Conservation (phyloP, 805 yeast species). For the Wickerhamiella musiphila region DNA sequence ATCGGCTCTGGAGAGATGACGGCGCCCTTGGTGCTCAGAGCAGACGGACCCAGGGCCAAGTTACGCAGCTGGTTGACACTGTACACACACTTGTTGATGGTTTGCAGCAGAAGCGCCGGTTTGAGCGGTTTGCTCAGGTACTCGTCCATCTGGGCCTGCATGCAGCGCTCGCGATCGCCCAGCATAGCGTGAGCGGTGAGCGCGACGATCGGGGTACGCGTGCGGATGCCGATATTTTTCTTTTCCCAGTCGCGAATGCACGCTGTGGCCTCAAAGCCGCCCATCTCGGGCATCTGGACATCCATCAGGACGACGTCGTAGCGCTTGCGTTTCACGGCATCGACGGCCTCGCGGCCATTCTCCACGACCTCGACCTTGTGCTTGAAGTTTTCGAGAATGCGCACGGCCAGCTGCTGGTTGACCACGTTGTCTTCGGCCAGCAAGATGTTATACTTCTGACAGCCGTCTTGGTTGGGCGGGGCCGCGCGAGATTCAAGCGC, state of each 20-base stretch:
- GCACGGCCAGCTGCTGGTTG: conserved; percentile 72
- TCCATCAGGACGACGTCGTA: conserved; percentile 83
- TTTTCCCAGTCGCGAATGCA: conserved; percentile 78
- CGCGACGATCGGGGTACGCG: conserved; percentile 76
- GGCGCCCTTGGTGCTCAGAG: conserved; percentile 8
- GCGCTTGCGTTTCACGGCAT: conserved; percentile 46
- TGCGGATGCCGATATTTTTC: conserved; percentile 53
- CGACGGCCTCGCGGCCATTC: conserved; percentile 69
- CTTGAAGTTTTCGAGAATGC: conserved; percentile 71
- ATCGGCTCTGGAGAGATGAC: conserved; percentile 11
- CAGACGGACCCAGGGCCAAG: conserved; percentile 22
- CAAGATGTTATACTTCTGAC: conserved; percentile 52
- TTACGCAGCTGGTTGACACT: conserved; percentile 23
- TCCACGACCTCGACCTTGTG: conserved; percentile 74
- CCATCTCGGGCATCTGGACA: conserved; percentile 92
- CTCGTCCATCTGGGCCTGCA: conserved; percentile 86
- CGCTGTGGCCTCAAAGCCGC: conserved; percentile 84
- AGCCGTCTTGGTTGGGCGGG: conserved; percentile 64
- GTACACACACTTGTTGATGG: conserved; percentile 69
- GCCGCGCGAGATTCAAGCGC: conserved; percentile 72
- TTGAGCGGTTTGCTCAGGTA: conserved; percentile 76
- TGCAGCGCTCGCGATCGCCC: conserved; percentile 75
- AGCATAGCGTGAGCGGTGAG: conserved; percentile 88
- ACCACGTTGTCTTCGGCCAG: conserved; percentile 80
- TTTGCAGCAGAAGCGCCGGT: conserved; percentile 66